Base-by-base conservation (phyloP, 305 asterid species). In the Nicotiana rustica region DNA sequence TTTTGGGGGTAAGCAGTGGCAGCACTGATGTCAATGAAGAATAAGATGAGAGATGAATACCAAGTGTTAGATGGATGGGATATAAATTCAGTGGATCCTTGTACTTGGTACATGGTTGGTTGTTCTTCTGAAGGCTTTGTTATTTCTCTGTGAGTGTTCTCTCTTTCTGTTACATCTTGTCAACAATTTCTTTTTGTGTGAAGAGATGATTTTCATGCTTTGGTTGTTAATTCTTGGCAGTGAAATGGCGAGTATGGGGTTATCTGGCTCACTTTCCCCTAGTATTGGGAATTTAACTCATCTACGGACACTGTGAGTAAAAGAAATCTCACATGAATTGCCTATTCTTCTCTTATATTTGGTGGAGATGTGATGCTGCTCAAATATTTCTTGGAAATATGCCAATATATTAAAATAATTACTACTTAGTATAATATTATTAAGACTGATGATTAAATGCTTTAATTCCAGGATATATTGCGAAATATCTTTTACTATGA, bases 101-200 rank as follows among this genome's bases (percentile, higher is more conserved):
- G 99, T 87, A 95, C 99, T 82, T 95, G 99, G 99, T 91, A 93
- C 90, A 93, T 95, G 98, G 96, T 95, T 86, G 97, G 84, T 80
- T 95, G 99, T 84, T 93, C 97, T 49, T 25, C 83, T 41, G 97
- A 94, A 82, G 94, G 99, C 82, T 91, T 89, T 89, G 99, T 95
- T 81, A 86, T 88, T 86, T 95, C 98, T 64, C 87, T 95, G 99
- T 95, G 80, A 90, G 98, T 87, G 47, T 65, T 15, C n/a, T 29
- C 5, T 65, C 3, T 18, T 64, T 81, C 65, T 56, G 2, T 18
- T 18, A 5, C 55, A 36, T 55, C 61, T 59, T n/a, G 36, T 87
- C 49, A 41, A 8, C 65, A 19, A 70, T 82, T 84, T 17, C 6
- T 62, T 55, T 0, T 38, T 38, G 69, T 81, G 36, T 81, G 69